A percentile compares a stretch with the other conserved stretches of the same genome.
These are phyloP conservation scores for Diversispora eburnea DNA, from an alignment of 192 early-diverging fungal genomes.

Conservation along the genomic window DNA sequence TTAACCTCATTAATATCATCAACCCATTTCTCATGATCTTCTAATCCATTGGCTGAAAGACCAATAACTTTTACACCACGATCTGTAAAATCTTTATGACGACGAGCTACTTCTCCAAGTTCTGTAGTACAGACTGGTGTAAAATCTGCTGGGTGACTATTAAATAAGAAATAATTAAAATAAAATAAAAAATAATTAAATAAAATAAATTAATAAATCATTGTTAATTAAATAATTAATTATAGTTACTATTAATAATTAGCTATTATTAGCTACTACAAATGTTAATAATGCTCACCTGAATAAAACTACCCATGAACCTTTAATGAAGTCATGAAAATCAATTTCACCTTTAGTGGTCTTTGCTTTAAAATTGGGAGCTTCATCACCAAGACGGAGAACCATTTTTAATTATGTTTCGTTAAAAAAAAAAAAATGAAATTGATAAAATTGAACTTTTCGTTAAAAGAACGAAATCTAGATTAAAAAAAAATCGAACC, in stretches of 20 bases:
- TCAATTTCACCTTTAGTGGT: slow-evolving; percentile 89
- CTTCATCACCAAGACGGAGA: slow-evolving; percentile 42
- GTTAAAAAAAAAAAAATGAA: neutral
- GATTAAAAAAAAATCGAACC: too few species aligned
- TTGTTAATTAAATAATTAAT: neutral
- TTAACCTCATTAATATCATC: slow-evolving; percentile 90
- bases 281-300: too few species aligned
- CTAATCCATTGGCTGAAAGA: slow-evolving; percentile 85
- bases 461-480: too few species aligned
- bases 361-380: slow-evolving; percentile 71
- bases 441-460: neutral
- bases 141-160: slow-evolving; percentile 6
- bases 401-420: slow-evolving; percentile 18
- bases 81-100: slow-evolving; percentile 68
- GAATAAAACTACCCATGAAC: slow-evolving; percentile 93
- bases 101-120: slow-evolving; percentile 86
- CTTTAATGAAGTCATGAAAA: slow-evolving; percentile 85
- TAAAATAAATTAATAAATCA: neutral
- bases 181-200: too few species aligned
- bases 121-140: slow-evolving; percentile 96
- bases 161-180: too few species aligned
- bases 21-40: slow-evolving; percentile 84
- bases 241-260: slow-evolving; percentile 24
- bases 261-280: slow-evolving; percentile 81
- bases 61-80: slow-evolving; percentile 91